These are phyloP conservation scores for Aspergillus affinis DNA, from an alignment of 495 filamentous ascomycete genomes.

Conservation along the genomic window DNA sequence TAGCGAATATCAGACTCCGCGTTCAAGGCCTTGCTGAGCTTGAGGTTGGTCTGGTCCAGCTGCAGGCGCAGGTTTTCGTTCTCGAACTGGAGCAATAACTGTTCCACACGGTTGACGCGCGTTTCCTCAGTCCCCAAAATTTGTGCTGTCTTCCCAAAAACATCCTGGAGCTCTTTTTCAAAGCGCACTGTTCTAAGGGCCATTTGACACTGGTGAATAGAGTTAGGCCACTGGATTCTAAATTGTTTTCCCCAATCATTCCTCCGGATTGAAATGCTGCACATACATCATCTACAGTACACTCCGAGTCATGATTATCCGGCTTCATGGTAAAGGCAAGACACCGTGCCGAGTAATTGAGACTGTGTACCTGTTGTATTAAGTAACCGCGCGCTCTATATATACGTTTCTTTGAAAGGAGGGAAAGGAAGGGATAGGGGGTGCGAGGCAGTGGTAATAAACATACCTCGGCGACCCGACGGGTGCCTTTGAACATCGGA, in stretches of 20 bases:
- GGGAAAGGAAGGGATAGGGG: not conserved
- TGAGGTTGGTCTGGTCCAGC: slow-evolving; percentile 55
- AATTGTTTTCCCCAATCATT: not conserved
- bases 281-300: slow-evolving; percentile 30
- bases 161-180: slow-evolving; percentile 66
- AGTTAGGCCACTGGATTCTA: slow-evolving; percentile 11
- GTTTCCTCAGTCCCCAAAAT: slow-evolving; percentile 67
- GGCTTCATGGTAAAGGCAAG: slow-evolving; percentile 20
- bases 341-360: not conserved
- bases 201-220: slow-evolving; percentile 36
- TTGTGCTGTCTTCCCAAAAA: slow-evolving; percentile 54
- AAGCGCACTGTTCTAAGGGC: slow-evolving; percentile 49
- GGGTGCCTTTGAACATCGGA: not conserved
- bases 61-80: slow-evolving; percentile 63
- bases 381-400: not conserved
- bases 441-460: not conserved
- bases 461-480: not conserved
- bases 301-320: slow-evolving; percentile 14
- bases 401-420: no score
- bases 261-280: not conserved
- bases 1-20: slow-evolving; percentile 54
- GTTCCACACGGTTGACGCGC: slow-evolving; percentile 62
- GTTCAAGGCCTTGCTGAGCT: slow-evolving; percentile 45
- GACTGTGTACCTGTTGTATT: not conserved
- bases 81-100: slow-evolving; percentile 69